Percentiles rank a stretch among this genome's conserved stretches.
phyloP scores from a whole-genome alignment of 345 rosid species.

The Schrenkiella parvula region DNA sequence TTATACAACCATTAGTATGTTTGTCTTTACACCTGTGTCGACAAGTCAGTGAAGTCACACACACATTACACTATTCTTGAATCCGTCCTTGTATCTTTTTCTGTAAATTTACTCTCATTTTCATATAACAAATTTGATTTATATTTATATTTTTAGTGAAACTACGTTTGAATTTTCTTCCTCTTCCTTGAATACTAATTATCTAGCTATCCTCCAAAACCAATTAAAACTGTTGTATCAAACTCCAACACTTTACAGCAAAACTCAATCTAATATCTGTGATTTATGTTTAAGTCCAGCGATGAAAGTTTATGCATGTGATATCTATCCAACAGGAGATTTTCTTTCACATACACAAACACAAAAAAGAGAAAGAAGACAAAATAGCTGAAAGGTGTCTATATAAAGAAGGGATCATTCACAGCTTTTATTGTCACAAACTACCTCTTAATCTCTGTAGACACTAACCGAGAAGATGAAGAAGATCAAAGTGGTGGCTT shows the following conservation, averaged over 20 bases:
- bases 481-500: conserved; percentile 17
- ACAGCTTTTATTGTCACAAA: conserved; percentile 6
- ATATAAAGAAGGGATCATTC: conserved; percentile 22
- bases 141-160: neutral
- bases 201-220: neutral
- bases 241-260: conserved; percentile 37
- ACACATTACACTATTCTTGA: neutral
- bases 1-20: neutral
- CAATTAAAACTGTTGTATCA: conserved; percentile 23
- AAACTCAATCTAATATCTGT: conserved; percentile 30
- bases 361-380: neutral
- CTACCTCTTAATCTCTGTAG: conserved; percentile 5
- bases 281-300: conserved; percentile 25
- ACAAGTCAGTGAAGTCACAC: conserved; percentile 5
- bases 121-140: neutral
- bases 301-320: conserved; percentile 34
- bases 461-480: conserved; percentile 6
- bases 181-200: neutral
- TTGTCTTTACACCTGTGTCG: conserved; percentile 4
- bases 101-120: neutral
- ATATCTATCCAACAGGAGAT: conserved; percentile 21
- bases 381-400: conserved; percentile 12
- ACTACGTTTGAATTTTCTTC: conserved; percentile 22
- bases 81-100: neutral
- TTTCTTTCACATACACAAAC: neutral